phyloP scores from a whole-genome alignment of 2,329 filamentous ascomycete genomes.

The Thelonectria discophora region DNA sequence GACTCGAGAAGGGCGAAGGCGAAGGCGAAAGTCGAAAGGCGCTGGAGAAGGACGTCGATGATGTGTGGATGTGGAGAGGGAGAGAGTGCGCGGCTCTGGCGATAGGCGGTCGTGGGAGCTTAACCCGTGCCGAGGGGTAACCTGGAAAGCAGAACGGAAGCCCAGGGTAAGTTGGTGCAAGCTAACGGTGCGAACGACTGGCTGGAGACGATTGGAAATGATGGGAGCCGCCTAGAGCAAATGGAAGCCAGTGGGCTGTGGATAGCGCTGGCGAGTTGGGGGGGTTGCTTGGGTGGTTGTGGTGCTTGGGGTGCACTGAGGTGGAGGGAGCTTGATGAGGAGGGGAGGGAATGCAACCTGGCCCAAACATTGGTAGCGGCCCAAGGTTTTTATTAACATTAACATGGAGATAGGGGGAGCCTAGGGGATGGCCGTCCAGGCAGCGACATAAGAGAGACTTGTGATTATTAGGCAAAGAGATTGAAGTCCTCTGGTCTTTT shows the following conservation, averaged over 20 bases:
- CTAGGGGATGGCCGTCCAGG: slow-evolving; percentile 20
- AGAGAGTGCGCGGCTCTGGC: slow-evolving; percentile 47
- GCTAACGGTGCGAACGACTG: slow-evolving; percentile 9
- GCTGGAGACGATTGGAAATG: slow-evolving; percentile 11
- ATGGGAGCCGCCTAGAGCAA: not conserved
- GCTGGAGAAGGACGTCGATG: slow-evolving; percentile 39
- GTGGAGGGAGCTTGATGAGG: slow-evolving; percentile 9
- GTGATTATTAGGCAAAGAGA: slow-evolving; percentile 10
- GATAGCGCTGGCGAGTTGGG: not conserved
- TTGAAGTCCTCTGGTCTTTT: not conserved
- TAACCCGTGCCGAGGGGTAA: slow-evolving; percentile 42
- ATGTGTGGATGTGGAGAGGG: slow-evolving; percentile 46
- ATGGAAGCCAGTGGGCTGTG: slow-evolving; percentile 5
- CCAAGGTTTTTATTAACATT: slow-evolving; percentile 26
- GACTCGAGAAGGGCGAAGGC: slow-evolving; percentile 15
- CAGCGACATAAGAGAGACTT: slow-evolving; percentile 31
- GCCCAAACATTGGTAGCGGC: slow-evolving; percentile 35
- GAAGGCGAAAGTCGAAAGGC: slow-evolving; percentile 33
- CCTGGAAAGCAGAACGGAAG: slow-evolving; percentile 21
- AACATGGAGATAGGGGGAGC: slow-evolving; percentile 8
- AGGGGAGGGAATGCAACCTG: slow-evolving; percentile 41
- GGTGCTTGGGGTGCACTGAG: not conserved
- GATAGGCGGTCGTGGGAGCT: slow-evolving; percentile 44
- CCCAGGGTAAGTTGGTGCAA: not conserved
- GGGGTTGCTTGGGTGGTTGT: no score